These are phyloP conservation scores for Fulvia fulva DNA, from an alignment of 2,329 filamentous ascomycete genomes.

Conservation along the genomic window DNA sequence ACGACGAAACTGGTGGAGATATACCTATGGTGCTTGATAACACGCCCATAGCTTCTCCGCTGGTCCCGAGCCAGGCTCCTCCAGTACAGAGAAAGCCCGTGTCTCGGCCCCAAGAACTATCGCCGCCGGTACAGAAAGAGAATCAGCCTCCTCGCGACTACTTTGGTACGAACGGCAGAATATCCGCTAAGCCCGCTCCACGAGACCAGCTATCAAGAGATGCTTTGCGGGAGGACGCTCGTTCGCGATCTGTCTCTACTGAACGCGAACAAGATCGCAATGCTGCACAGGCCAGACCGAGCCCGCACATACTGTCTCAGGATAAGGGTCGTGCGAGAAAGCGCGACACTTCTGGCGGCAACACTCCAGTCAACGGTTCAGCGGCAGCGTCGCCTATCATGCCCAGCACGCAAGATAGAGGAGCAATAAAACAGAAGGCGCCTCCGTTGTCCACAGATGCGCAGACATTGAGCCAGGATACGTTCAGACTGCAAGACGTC, in stretches of 20 bases:
- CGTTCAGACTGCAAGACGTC: conserved; percentile 75
- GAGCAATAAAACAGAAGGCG: conserved; percentile 33
- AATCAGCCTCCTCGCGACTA: conserved; percentile 40
- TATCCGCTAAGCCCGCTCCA: conserved; percentile 31
- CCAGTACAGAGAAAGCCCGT: conserved; percentile 27
- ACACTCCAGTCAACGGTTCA: conserved; percentile 26
- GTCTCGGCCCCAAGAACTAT: conserved; percentile 22
- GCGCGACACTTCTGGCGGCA: conserved; percentile 26
- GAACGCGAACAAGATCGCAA: conserved; percentile 37
- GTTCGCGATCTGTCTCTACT: conserved; percentile 43
- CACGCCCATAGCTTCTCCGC: conserved; percentile 35
- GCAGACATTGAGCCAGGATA: conserved; percentile 32
- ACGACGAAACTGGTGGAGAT: conserved; percentile 52
- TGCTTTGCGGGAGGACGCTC: conserved; percentile 29
- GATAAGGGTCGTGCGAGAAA: conserved; percentile 65
- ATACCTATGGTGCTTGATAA: conserved; percentile 52
- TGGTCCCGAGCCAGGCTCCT: conserved; percentile 15
- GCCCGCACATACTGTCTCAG: conserved; percentile 89
- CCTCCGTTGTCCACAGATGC: conserved; percentile 28
- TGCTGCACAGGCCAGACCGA: conserved; percentile 44
- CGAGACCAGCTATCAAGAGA: conserved; percentile 29
- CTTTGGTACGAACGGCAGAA: conserved; percentile 34
- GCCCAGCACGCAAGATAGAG: conserved; percentile 44
- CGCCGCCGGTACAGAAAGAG: conserved; percentile 27
- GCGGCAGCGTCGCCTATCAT: conserved; percentile 27